Evolutionary conservation across 2,329 filamentous ascomycete species (phyloP).

Genomic region (Metarhizium guizhouense): DNA sequence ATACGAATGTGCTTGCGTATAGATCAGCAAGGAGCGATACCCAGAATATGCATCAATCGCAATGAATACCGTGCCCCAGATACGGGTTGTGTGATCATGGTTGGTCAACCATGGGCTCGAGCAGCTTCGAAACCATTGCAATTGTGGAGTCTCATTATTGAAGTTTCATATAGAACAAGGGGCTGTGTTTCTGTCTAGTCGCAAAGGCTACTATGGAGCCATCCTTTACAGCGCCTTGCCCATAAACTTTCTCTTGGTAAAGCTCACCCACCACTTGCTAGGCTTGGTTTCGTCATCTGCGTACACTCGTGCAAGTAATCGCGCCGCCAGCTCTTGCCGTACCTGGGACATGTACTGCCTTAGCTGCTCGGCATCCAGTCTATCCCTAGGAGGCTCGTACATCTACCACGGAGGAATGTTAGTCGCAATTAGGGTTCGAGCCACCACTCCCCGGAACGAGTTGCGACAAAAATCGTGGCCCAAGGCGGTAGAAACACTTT

Average conservation of each 20-base stretch:
- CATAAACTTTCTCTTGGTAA: conserved; percentile 99
- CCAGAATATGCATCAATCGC: neutral
- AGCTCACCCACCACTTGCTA: conserved; percentile 95
- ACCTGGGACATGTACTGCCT: conserved; percentile 88
- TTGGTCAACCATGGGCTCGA: neutral
- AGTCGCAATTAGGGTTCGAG: neutral
- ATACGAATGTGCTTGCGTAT: neutral
- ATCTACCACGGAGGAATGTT: conserved; percentile 39
- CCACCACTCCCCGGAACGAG: neutral
- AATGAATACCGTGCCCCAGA: neutral
- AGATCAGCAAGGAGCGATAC: neutral
- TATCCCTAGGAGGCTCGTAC: conserved; percentile 79
- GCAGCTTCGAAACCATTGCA: neutral
- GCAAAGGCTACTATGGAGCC: neutral
- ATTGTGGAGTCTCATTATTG: neutral
- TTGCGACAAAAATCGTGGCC: neutral
- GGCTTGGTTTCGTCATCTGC: conserved; percentile 66
- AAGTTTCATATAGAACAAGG: neutral
- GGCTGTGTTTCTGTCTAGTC: neutral
- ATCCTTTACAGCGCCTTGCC: conserved; percentile 67
- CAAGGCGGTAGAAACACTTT: neutral
- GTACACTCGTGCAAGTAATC: conserved; percentile 81
- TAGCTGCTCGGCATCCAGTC: conserved; percentile 82
- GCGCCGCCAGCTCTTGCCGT: conserved; percentile 77
- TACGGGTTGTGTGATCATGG: neutral